Base-by-base conservation (phyloP, 768 basidiomycete genomes). In the Daedalea quercina region DNA sequence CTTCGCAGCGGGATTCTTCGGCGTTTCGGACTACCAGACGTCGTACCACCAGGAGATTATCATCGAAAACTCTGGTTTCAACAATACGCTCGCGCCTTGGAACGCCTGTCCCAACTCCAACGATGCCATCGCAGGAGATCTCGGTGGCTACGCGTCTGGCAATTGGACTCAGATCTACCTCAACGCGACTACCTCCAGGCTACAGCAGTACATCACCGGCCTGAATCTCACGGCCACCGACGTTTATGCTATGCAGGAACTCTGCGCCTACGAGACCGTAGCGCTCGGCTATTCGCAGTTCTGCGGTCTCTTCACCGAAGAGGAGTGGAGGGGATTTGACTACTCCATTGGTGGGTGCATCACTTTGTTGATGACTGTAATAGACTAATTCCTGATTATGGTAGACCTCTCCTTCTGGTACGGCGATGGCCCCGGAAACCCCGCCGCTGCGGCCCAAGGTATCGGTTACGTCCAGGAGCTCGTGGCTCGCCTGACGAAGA, bases 241-340 rank as follows among this genome's bases (percentile, higher is more conserved):
- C 47, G 62, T 72, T 19, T 56, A 60, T 35, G 61, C 61, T n/a
- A 73, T 75, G 73, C 72, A 72, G 53, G 44, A 66, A 22, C 20
- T 69, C 6, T 75, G 74, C 45, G 67, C 73, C 0, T 74, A 75
- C 54, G 73, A 75, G 73, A 74, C 78, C 15, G 78, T 78, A 24
- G 71, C 76, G 1, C 68, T 78, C 17, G 76, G 76, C 0, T 77
- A 70, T 58, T 77, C 76, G 9, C 58, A 65, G 12, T 80, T 78
- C 67, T 80, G 77, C 55, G 64, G 65, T 9, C 62, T 80, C 11
- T 79, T 80, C 66, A 77, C 77, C 3, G 65, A 74, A 51, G 69
- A 74, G 42, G 78, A 80, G 59, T 80, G 77, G 77, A 69, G 70
- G 54, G 72, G 74, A 1, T 79, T 71, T 54, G 72, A 76, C 46